These are phyloP conservation scores for Metrosideros polymorpha DNA, from an alignment of 441 rosid genomes.

Conservation along the genomic window DNA sequence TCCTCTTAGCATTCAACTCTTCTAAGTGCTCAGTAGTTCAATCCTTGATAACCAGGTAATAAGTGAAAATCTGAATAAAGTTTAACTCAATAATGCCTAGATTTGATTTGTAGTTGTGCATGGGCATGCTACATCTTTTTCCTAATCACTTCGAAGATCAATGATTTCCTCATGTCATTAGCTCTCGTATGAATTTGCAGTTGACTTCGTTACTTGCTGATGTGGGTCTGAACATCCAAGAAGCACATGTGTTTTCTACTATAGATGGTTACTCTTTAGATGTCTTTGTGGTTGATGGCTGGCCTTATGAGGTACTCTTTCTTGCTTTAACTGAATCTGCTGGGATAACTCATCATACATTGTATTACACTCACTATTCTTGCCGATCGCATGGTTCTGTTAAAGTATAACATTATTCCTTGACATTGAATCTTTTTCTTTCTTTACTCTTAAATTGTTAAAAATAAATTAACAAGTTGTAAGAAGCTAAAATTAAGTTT, in stretches of 20 bases:
- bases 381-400: not conserved
- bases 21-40: not conserved
- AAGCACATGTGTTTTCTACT: slow-evolving; percentile 8
- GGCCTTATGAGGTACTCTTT: slow-evolving; percentile 8
- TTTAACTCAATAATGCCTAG: not conserved
- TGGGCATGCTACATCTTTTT: not conserved
- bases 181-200: not conserved
- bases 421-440: not conserved
- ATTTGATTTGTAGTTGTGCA: not conserved
- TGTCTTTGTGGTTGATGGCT: slow-evolving; percentile 13
- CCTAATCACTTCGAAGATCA: not conserved
- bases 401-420: not conserved
- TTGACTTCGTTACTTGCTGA: slow-evolving; percentile 6
- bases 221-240: slow-evolving; percentile 10
- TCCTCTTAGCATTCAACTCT: not conserved
- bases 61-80: not conserved
- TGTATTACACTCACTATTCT: not conserved
- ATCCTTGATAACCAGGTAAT: not conserved
- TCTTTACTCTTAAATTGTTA: not conserved
- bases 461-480: not conserved
- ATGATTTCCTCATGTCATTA: not conserved
- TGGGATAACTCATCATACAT: not conserved
- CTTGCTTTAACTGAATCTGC: not conserved
- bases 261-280: slow-evolving; percentile 6
- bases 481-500: not conserved